Base-by-base conservation (phyloP, 139 green algal genomes). In the Spirogloea muscicola region DNA sequence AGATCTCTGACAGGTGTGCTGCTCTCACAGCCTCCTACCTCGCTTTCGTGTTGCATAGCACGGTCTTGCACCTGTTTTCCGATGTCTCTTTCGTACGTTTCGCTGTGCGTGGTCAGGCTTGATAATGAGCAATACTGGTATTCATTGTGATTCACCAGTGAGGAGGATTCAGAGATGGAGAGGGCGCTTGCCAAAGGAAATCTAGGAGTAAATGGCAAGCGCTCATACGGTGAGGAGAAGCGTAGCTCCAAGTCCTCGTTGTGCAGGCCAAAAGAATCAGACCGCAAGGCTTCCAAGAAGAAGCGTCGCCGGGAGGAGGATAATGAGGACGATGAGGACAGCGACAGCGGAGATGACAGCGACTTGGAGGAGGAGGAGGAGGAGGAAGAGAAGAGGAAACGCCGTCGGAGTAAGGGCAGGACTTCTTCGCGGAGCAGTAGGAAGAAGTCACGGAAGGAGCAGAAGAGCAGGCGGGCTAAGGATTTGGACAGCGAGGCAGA, bases 131-230 rank as follows among this genome's bases (percentile, higher is more conserved):
- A 29, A 75, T 27, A 58, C 74, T 63, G 21, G 21, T 25, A 40
- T 63, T 46, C 44, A 18, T 79, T 42, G 10, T 49, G 71, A 76
- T n/a, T n/a, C n/a, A n/a, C 38, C 38, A 76, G 71, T 58, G 61
- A 72, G 9, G n/a, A 72, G 60, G 61, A 78, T 18, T 52, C 9
- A 41, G 69, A 78, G n/a, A 76, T 78, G 58, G 61, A 78, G 52
- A 51, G 67, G 16, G 55, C 27, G 5, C 3, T 76, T 5, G 67
- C 51, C 25, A 76, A 58, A 49, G 48, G 49, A 74, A 74, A 42
- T 5, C 13, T 4, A 73, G 13, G 21, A 49, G 62, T 3, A 36
- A 46, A 55, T 21, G 33, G 25, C 9, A 16, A 61, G 3, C 34
- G 6, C 5, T 34, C 46, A 40, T 25, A 64, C 18, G 1, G 34